These are phyloP conservation scores for Prasinococcaceae sp. DNA, from an alignment of 139 green algal species.

Conservation along the genomic window DNA sequence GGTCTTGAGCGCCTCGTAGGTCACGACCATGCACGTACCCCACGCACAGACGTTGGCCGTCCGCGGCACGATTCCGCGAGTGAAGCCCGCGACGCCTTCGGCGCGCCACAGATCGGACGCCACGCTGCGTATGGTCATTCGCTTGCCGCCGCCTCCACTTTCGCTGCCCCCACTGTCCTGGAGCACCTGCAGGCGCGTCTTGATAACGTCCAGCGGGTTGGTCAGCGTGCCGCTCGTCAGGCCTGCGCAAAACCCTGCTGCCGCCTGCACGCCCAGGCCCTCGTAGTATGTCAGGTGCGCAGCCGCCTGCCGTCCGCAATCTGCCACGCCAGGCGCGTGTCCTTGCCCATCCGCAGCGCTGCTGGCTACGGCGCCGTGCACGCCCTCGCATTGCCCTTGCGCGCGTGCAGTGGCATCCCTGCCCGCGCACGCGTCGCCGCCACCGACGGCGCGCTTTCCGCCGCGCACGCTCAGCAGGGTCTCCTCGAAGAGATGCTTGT, in stretches of 20 bases:
- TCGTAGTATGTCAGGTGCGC: neutral
- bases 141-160: neutral
- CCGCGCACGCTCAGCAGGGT: neutral
- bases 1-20: constrained; percentile 37
- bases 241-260: constrained; percentile 19
- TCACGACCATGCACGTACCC: constrained; percentile 62
- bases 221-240: constrained; percentile 21
- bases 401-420: neutral
- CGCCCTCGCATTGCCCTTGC: neutral
- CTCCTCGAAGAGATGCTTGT: constrained; percentile 29
- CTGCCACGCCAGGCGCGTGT: neutral
- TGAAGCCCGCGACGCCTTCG: constrained; percentile 55
- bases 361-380: neutral
- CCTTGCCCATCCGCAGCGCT: no score
- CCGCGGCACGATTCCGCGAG: constrained; percentile 39
- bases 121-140: constrained; percentile 7
- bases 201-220: constrained; percentile 31
- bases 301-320: neutral
- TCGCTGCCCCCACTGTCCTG: neutral
- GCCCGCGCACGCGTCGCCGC: neutral
- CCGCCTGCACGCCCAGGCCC: constrained; percentile 18
- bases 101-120: constrained; percentile 35
- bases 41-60: constrained; percentile 63
- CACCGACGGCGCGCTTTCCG: neutral
- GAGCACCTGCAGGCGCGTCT: constrained; percentile 33